These are phyloP conservation scores for Cytauxzoon felis DNA, from an alignment of 169 alveolate genomes.

Conservation along the genomic window DNA sequence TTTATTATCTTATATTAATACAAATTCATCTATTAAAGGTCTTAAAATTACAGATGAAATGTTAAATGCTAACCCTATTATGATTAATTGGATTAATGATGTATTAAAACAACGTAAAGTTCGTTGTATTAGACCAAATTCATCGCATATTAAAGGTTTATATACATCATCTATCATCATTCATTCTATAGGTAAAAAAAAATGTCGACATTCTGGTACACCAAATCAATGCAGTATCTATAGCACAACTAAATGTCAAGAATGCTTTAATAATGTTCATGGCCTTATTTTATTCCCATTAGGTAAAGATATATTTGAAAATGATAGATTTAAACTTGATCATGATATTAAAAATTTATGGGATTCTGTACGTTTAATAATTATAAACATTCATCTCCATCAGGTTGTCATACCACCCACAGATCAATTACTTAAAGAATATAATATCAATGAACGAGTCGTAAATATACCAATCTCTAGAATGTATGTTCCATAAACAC, in stretches of 20 bases:
- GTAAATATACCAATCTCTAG: neutral
- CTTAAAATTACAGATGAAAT: slow-evolving; percentile 61
- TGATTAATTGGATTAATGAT: slow-evolving; percentile 63
- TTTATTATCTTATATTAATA: slow-evolving; percentile 29
- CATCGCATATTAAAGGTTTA: slow-evolving; percentile 60
- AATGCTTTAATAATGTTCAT: slow-evolving; percentile 55
- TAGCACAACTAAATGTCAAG: slow-evolving; percentile 64
- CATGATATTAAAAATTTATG: slow-evolving; percentile 67
- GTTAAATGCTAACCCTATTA: slow-evolving; percentile 33
- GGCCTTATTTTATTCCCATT: slow-evolving; percentile 70
- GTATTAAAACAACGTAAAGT: slow-evolving; percentile 54
- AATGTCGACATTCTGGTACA: slow-evolving; percentile 62
- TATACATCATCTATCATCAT: neutral
- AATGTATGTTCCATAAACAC: slow-evolving; percentile 2
- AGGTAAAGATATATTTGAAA: slow-evolving; percentile 64
- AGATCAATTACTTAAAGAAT: slow-evolving; percentile 48
- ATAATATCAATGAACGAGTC: slow-evolving; percentile 32
- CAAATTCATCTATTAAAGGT: slow-evolving; percentile 22
- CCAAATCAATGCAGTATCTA: slow-evolving; percentile 63
- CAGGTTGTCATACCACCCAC: slow-evolving; percentile 47
- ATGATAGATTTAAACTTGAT: slow-evolving; percentile 66
- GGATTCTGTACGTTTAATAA: slow-evolving; percentile 63
- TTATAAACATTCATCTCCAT: neutral
- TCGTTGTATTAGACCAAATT: slow-evolving; percentile 59
- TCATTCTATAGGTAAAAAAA: slow-evolving; percentile 40